Evolutionary conservation across 805 yeast genomes (phyloP), one percentile per base, ranked within the genome.

Genomic region (Wickerhamiella sergipiensis): DNA sequence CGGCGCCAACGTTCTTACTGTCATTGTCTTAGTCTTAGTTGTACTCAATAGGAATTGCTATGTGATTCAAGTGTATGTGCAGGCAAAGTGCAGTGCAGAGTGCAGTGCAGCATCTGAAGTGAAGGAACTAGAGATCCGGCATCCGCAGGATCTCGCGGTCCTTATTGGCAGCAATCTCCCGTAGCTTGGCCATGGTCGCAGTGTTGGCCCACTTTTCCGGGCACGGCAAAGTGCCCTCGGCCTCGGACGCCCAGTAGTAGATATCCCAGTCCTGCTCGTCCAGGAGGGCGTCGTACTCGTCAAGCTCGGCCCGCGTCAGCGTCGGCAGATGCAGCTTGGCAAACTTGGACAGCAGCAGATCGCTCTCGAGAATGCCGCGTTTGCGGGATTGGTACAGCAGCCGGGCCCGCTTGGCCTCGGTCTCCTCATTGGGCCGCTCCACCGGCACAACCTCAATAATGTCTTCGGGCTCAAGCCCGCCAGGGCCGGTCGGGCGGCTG

Each of bases 241-340:
- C 86, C 57, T 77, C 78, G 2, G 97, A 87, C 23, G 95, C 95
- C 98, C 98, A 90, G 70, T 92, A 92, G 67, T 86, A 92, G 54
- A 92, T 89, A 67, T 92, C 98, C 98, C 98, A 92, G 67, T 92
- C 98, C n/a, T 90, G 78, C 67, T 90, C 95, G 66, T 92, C 95
- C 63, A 92, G 73, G 52, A 92, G 53, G 50, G 56, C 45, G 62
- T 90, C 97, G 66, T 86, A 92, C 66, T 92, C 97, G 46, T 79
- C 83, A 50, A 92, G 71, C 67, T 87, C 83, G 50, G 73, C 81
- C 53, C 70, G 66, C 12, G 75, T 71, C 72, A 92, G 75, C 0
- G 63, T 62, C 39, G 73, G 67, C 55, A 92, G 70, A 62, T 85
- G 77, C 61, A 76, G 77, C 61, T 87, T 80, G 24, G 97, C 95